These are phyloP conservation scores for Monotropa hypopitys DNA, from an alignment of 179 eudicot genomes.

Conservation along the genomic window DNA sequence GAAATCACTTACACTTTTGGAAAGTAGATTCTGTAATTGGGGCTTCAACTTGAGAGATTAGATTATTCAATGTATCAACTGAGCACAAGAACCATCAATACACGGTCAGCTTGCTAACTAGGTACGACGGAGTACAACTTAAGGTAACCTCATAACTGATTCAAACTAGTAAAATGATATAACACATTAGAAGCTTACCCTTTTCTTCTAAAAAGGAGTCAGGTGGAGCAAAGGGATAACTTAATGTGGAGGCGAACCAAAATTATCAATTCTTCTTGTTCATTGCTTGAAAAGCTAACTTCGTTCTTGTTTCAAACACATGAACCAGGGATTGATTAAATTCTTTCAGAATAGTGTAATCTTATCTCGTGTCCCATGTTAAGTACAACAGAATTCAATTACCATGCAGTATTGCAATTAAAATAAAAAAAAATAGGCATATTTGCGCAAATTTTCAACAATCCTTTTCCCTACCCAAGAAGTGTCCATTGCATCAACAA, in stretches of 20 bases:
- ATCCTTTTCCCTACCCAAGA: neutral
- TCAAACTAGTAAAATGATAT: neutral
- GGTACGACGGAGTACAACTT: neutral
- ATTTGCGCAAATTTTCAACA: neutral
- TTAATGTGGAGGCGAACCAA: neutral
- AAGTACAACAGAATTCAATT: neutral
- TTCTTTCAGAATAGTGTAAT: neutral
- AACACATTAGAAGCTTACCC: neutral
- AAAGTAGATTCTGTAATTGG: constrained; percentile 32
- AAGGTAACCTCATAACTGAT: neutral
- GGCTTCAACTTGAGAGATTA: constrained; percentile 56
- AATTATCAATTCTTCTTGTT: neutral
- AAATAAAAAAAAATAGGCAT: neutral
- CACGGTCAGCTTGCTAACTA: constrained; percentile 1
- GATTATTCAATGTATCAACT: constrained; percentile 58
- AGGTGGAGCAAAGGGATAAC: neutral
- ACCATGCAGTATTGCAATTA: neutral
- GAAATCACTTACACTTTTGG: constrained; percentile 55
- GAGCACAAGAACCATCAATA: constrained; percentile 1
- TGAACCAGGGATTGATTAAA: neutral
- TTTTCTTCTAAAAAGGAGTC: neutral
- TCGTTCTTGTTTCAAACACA: neutral
- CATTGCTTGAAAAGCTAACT: neutral
- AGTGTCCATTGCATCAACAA: neutral
- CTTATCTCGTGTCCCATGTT: neutral